Percentiles rank a stretch among this genome's conserved stretches.
Evolutionary conservation across 495 filamentous ascomycete species (phyloP).

Genomic region (Letharia columbiana): DNA sequence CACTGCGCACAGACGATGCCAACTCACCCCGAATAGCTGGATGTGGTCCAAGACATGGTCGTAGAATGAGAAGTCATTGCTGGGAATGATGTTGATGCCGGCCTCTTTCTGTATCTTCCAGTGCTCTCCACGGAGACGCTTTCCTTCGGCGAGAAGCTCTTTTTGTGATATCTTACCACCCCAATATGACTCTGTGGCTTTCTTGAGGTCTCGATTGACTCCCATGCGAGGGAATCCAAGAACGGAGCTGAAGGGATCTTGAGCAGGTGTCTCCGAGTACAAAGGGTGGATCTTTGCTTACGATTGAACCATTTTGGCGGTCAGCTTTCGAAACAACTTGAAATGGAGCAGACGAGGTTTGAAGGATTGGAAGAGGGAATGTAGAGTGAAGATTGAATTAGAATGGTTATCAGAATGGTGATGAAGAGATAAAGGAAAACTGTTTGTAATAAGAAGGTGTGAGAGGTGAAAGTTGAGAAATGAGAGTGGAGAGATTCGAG

Average conservation of each 20-base stretch:
- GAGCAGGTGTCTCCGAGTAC: slow-evolving; percentile 1
- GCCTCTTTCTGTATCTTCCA: slow-evolving; percentile 99
- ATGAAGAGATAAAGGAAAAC: not conserved
- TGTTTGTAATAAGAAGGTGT: not conserved
- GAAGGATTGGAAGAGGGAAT: not conserved
- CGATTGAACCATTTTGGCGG: slow-evolving; percentile 74
- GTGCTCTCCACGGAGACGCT: slow-evolving; percentile 90
- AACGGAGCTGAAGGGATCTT: slow-evolving; percentile 41
- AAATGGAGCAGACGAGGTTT: not conserved
- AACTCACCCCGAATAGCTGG: slow-evolving; percentile 88
- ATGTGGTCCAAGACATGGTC: slow-evolving; percentile 98
- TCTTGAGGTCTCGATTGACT: slow-evolving; percentile 97
- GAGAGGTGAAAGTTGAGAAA: not conserved
- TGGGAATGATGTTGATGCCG: slow-evolving; percentile 92
- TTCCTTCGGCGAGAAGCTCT: slow-evolving; percentile 84
- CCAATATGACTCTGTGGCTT: slow-evolving; percentile 98
- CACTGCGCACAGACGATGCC: not conserved
- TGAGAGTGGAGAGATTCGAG: not conserved
- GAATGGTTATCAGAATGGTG: slow-evolving; percentile 1
- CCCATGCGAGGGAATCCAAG: slow-evolving; percentile 93
- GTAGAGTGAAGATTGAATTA: not conserved
- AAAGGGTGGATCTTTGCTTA: slow-evolving; percentile 30
- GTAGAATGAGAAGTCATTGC: slow-evolving; percentile 98
- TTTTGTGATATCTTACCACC: slow-evolving; percentile 81
- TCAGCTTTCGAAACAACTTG: slow-evolving; percentile 12